Conservation (phyloP, 306 rosid species). For the Alnus glutinosa region DNA sequence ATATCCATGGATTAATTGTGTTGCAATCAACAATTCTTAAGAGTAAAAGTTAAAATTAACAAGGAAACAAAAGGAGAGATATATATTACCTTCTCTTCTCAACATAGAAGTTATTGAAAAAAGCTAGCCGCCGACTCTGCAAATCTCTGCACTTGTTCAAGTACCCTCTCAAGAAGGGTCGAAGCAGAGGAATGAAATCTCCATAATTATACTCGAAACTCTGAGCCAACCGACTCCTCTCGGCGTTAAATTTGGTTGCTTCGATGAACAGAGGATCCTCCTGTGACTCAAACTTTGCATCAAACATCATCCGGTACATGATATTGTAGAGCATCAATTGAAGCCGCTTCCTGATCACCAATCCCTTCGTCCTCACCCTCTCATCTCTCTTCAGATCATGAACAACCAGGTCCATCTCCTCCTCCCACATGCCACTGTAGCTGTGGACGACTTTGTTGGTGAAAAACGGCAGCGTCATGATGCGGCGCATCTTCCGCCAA, state of each 20-base stretch:
- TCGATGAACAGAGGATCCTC: slow-evolving; percentile 80
- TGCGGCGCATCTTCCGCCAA: slow-evolving; percentile 87
- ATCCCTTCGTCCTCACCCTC: slow-evolving; percentile 45
- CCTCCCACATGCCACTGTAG: slow-evolving; percentile 76
- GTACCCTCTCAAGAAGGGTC: slow-evolving; percentile 76
- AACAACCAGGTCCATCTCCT: slow-evolving; percentile 78
- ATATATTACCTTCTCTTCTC: slow-evolving; percentile 57
- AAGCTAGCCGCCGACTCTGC: slow-evolving; percentile 64
- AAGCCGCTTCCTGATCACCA: slow-evolving; percentile 63
- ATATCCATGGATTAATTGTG: background rate
- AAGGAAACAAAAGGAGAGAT: background rate
- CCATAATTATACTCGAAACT: slow-evolving; percentile 90
- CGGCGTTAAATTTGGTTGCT: slow-evolving; percentile 71
- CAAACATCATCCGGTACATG: slow-evolving; percentile 90
- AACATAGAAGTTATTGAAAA: slow-evolving; percentile 63
- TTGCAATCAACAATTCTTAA: background rate
- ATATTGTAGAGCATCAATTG: slow-evolving; percentile 76
- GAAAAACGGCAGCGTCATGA: slow-evolving; percentile 82
- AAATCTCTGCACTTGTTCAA: slow-evolving; percentile 76
- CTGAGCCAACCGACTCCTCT: slow-evolving; percentile 82
- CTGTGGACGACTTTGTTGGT: slow-evolving; percentile 80
- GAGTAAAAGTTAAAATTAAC: background rate
- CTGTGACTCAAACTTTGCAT: slow-evolving; percentile 69
- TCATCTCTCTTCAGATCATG: slow-evolving; percentile 45
- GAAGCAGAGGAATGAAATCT: slow-evolving; percentile 79